Evolutionary conservation across 164 flowering plant genomes (phyloP).

Genomic region (Magnolia officinalis): DNA sequence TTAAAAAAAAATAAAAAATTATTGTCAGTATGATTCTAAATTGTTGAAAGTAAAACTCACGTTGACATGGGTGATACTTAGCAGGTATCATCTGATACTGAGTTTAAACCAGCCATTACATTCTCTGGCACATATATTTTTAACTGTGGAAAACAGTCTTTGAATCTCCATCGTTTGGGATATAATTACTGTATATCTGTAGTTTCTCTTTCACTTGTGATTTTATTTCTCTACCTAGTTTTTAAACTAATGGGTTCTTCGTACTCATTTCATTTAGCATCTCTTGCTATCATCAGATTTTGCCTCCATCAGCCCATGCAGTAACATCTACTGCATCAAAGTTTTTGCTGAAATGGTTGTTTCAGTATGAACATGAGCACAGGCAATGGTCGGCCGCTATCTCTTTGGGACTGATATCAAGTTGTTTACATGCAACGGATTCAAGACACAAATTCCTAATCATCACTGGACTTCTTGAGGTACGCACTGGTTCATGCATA

Average conservation of each 20-base stretch:
- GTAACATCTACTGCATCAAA: slow-evolving; percentile 60
- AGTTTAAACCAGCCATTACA: too few relatives aligned
- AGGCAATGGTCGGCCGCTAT: slow-evolving; percentile 95
- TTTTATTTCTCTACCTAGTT: too few relatives aligned
- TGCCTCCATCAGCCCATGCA: slow-evolving; percentile 80
- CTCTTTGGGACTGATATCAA: slow-evolving; percentile 75
- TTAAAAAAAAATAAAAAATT: too few relatives aligned
- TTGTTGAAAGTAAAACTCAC: too few relatives aligned
- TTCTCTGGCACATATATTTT: too few relatives aligned
- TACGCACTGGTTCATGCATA: slow-evolving; percentile 16
- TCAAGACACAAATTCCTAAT: slow-evolving; percentile 60
- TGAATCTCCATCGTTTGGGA: too few relatives aligned
- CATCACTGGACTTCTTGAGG: slow-evolving; percentile 73
- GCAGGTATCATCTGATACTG: too few relatives aligned
- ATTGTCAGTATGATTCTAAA: too few relatives aligned
- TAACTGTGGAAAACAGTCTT: too few relatives aligned
- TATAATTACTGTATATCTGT: too few relatives aligned
- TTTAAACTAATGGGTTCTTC: not conserved
- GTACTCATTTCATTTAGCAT: slow-evolving; percentile 6
- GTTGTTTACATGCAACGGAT: slow-evolving; percentile 77
- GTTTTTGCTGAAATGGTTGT: slow-evolving; percentile 70
- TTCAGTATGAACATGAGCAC: slow-evolving; percentile 81
- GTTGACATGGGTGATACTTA: too few relatives aligned
- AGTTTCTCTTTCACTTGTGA: too few relatives aligned
- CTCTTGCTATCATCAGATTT: slow-evolving; percentile 42